Evolutionary conservation across 148 eudicot species (phyloP), one percentile per base, ranked within the genome.

Genomic region (Heliosperma pusillum): DNA sequence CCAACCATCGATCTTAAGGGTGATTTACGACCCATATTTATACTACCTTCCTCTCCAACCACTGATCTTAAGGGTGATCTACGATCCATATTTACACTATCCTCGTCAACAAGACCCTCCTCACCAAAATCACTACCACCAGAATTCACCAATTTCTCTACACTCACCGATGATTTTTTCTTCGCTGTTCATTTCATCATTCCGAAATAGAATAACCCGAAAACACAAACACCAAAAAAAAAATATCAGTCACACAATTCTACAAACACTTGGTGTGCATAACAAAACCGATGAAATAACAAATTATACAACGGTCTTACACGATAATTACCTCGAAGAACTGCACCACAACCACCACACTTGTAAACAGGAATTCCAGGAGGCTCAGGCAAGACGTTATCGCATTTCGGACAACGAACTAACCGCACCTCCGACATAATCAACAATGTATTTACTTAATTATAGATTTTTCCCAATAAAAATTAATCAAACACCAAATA

Each of bases 341-440:
- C 82, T 81, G 93, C 84, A 70, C 94, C 93, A 73, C 94, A 95
- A 27, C 94, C 94, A 67, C 99, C 97, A 79, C 99, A 90, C 79
- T 85, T 86, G 74, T 92, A 95, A 76, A 92, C 88, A 63, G 92
- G 81, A 82, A 67, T 81, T 59, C 86, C 88, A 15, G 85, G 77
- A 45, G 90, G 83, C 88, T 95, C 96, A 0, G 96, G 94, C 10
- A 95, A 88, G 70, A 95, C 82, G 57, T 90, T 89, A 74, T 85
- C 84, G 80, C 97, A 95, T 74, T 84, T 90, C 2, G 96, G 97
- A 81, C 97, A 95, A 40, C 92, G 88, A 86, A 95, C 99, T 73
- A 92, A 57, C 0, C 94, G 86, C 9, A 85, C 62, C 73, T 89
- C 91, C 36, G 93, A 82, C 93, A 91, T 90, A 59, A 12, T 68